Evolutionary conservation across 306 rosid genomes (phyloP).

Genomic region (Abrus pulchellus): DNA sequence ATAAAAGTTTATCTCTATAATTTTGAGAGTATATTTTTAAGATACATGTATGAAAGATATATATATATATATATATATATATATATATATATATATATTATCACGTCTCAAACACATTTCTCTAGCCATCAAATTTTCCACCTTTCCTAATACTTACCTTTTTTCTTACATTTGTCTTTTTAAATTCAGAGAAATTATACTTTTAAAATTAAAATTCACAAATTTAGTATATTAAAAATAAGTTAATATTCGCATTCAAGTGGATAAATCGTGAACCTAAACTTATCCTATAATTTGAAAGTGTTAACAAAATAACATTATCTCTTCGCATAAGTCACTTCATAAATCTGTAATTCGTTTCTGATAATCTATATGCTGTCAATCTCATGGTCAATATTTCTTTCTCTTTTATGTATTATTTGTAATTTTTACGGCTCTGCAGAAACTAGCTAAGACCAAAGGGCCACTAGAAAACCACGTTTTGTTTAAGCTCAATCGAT

Average conservation of each 20-base stretch:
- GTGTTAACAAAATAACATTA: background rate
- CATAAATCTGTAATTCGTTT: background rate
- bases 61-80: too few relatives aligned
- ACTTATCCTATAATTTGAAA: background rate
- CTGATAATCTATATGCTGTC: background rate
- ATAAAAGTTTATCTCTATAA: too few relatives aligned
- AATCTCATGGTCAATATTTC: background rate
- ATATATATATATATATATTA: too few relatives aligned
- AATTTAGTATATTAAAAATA: background rate
- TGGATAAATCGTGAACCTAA: background rate
- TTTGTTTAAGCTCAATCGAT: background rate
- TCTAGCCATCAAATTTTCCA: too few relatives aligned
- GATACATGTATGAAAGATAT: too few relatives aligned
- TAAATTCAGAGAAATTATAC: background rate
- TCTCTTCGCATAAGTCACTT: background rate
- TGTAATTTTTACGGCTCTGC: background rate
- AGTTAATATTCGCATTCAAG: background rate
- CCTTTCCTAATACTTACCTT: too few relatives aligned
- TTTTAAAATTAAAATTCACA: background rate
- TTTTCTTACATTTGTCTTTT: too few relatives aligned
- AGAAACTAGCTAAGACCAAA: background rate
- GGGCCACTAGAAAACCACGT: background rate
- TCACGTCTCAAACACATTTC: too few relatives aligned
- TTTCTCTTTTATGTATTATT: background rate
- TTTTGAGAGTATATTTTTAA: too few relatives aligned